phyloP scores from a whole-genome alignment of 2,329 filamentous ascomycete species.

The Botrytis byssoidea region DNA sequence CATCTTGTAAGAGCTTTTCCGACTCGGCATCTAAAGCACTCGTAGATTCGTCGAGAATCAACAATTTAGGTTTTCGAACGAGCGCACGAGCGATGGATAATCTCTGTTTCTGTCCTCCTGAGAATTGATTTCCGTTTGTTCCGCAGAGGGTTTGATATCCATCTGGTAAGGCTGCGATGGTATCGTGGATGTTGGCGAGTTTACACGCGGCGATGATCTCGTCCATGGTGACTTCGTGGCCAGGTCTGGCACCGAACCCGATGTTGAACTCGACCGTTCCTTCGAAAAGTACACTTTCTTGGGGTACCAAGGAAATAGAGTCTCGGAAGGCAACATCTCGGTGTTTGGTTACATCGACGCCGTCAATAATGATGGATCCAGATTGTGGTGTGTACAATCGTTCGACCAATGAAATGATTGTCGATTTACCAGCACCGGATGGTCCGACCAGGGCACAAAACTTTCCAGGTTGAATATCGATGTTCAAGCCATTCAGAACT shows the following conservation, averaged over 20 bases:
- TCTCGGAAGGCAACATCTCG: conserved; percentile 49
- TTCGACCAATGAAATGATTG: conserved; percentile 57
- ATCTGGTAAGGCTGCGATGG: conserved; percentile 59
- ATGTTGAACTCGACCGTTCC: conserved; percentile 58
- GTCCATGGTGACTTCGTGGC: conserved; percentile 49
- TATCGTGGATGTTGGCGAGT: conserved; percentile 66
- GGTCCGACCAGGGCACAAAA: conserved; percentile 65
- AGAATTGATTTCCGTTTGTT: conserved; percentile 69
- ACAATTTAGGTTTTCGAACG: conserved; percentile 65
- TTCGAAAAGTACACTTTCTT: conserved; percentile 58
- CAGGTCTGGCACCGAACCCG: conserved; percentile 53
- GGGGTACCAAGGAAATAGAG: conserved; percentile 55
- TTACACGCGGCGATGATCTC: conserved; percentile 65
- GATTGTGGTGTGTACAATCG: conserved; percentile 47
- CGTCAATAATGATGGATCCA: conserved; percentile 30
- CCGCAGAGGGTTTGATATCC: conserved; percentile 65
- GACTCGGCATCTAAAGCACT: conserved; percentile 72
- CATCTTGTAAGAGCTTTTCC: conserved; percentile 64
- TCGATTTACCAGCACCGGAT: conserved; percentile 66
- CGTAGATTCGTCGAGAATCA: conserved; percentile 81
- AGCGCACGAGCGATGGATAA: conserved; percentile 76
- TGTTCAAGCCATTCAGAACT: conserved; percentile 55
- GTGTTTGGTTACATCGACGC: conserved; percentile 45
- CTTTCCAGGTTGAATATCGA: conserved; percentile 57
- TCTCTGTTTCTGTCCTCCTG: conserved; percentile 76